phyloP scores from a whole-genome alignment of 176 grass and related monocot species.

The Musa itinerans region DNA sequence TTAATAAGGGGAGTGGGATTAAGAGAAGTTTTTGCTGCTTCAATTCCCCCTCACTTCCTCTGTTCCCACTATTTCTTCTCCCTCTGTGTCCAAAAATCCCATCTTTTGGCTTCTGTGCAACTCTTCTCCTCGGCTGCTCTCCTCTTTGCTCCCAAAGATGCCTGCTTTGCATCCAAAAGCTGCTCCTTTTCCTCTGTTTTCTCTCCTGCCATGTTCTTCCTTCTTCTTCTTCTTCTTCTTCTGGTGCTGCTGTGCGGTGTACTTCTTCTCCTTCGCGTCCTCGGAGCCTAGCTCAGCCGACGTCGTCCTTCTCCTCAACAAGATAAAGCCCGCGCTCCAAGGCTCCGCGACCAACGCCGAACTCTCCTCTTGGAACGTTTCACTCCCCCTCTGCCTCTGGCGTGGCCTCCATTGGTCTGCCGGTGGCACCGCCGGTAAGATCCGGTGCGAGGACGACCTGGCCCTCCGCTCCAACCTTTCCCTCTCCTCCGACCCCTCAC shows the following conservation, averaged over 20 bases:
- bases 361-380: conserved; percentile 63
- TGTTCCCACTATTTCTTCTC: too few relatives aligned
- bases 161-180: not conserved
- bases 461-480: conserved; percentile 45
- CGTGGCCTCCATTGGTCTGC: conserved; percentile 57
- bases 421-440: not conserved
- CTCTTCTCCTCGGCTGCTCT: not conserved
- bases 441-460: conserved; percentile 33
- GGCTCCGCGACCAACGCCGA: conserved; percentile 37
- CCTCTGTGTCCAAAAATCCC: too few relatives aligned
- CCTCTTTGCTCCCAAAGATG: not conserved
- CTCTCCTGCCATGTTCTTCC: too few relatives aligned
- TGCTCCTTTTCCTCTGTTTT: not conserved
- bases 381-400: conserved; percentile 79
- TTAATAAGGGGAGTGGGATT: too few relatives aligned
- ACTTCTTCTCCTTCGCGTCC: not conserved
- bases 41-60: too few relatives aligned
- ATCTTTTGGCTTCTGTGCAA: too few relatives aligned
- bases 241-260: not conserved
- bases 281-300: conserved; percentile 21
- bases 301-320: conserved; percentile 36
- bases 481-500: conserved; percentile 25
- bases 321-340: conserved; percentile 57
- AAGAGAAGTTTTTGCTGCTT: too few relatives aligned
- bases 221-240: not conserved